phyloP scores from a whole-genome alignment of 495 filamentous ascomycete genomes.

The Aspergillus wentii region DNA sequence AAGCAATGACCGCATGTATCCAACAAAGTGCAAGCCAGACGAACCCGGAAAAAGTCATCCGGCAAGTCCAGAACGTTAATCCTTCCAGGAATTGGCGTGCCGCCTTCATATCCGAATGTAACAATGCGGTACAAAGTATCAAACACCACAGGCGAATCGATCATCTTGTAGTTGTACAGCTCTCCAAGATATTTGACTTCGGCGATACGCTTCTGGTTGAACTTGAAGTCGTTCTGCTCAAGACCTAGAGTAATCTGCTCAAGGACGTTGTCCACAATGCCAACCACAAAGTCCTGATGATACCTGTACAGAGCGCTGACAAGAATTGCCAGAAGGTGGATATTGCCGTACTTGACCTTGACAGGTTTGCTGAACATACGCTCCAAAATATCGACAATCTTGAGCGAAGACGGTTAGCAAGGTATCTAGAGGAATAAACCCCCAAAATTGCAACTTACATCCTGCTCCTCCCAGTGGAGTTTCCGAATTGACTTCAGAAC shows the following conservation, averaged over 20 bases:
- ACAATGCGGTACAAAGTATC: conserved; percentile 92
- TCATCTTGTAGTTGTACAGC: conserved; percentile 96
- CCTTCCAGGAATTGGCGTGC: conserved; percentile 73
- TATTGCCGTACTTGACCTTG: conserved; percentile 96
- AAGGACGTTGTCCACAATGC: conserved; percentile 82
- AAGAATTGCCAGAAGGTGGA: conserved; percentile 92
- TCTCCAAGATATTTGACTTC: conserved; percentile 97
- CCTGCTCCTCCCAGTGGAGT: conserved; percentile 92
- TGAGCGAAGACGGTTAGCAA: conserved; percentile 11
- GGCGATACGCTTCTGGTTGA: conserved; percentile 91
- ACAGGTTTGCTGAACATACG: conserved; percentile 94
- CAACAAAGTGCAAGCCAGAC: conserved; percentile 80
- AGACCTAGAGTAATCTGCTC: conserved; percentile 86
- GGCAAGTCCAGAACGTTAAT: conserved; percentile 74
- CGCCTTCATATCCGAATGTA: conserved; percentile 83
- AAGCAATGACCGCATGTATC: conserved; percentile 97
- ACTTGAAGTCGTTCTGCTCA: conserved; percentile 95
- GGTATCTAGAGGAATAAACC: neutral
- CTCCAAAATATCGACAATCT: conserved; percentile 76
- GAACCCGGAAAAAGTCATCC: conserved; percentile 94
- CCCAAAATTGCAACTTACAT: conserved; percentile 47
- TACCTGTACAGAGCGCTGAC: conserved; percentile 83
- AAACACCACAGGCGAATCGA: conserved; percentile 93
- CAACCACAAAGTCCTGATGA: conserved; percentile 84
- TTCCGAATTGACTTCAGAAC: conserved; percentile 89